Evolutionary conservation across 495 filamentous ascomycete species (phyloP).

Genomic region (Viridothelium virens): DNA sequence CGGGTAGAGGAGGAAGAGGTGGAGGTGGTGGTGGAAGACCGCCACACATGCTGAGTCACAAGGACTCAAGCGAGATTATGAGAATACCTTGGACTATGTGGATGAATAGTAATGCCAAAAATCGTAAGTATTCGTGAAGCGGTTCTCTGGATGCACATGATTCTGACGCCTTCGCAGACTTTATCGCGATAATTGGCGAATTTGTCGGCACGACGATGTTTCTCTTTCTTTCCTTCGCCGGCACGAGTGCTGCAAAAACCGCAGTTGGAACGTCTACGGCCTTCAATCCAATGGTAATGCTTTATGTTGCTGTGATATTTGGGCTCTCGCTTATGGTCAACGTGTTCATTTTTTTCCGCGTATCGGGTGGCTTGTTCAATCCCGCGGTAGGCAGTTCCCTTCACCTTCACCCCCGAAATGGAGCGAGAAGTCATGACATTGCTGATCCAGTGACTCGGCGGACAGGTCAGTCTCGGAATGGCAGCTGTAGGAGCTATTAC

Average conservation of each 20-base stretch:
- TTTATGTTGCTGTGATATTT: constrained; percentile 33
- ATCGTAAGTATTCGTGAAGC: constrained; percentile 9
- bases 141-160: background rate
- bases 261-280: background rate
- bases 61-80: constrained; percentile 9
- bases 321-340: constrained; percentile 36
- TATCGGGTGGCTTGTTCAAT: constrained; percentile 33
- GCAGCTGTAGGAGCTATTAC: constrained; percentile 15
- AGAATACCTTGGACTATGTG: constrained; percentile 20
- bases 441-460: constrained; percentile 2
- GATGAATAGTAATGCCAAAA: constrained; percentile 22
- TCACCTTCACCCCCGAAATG: background rate
- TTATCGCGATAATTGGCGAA: constrained; percentile 30
- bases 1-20: background rate
- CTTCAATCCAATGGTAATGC: constrained; percentile 29
- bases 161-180: constrained; percentile 14
- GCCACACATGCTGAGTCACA: background rate
- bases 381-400: constrained; percentile 12
- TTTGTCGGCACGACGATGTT: constrained; percentile 36
- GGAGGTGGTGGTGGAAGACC: constrained; percentile 4
- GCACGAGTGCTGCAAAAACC: constrained; percentile 32
- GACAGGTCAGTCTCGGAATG: constrained; percentile 25
- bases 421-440: background rate
- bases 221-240: constrained; percentile 35
- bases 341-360: constrained; percentile 36